A percentile compares a stretch with the other conserved stretches of the same genome.
Conservation (phyloP, 495 filamentous ascomycete genomes). For the Podospora pseudoanserina region DNA sequence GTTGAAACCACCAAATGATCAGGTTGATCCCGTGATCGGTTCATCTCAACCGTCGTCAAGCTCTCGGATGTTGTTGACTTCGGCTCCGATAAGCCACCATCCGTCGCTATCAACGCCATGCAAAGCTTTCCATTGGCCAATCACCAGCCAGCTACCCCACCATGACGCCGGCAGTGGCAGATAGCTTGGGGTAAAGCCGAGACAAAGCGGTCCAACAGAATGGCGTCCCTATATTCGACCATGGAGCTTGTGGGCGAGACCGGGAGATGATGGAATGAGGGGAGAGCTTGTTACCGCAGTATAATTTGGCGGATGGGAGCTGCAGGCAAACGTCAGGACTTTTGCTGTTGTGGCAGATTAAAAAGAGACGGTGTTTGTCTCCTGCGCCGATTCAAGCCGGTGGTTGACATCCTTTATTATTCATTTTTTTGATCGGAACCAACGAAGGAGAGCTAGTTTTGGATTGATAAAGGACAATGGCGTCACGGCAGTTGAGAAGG, state of each 20-base stretch:
- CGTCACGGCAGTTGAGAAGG: constrained; percentile 20
- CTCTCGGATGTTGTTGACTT: neutral
- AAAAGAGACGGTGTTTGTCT: neutral
- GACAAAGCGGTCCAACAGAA: constrained; percentile 27
- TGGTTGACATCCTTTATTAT: neutral
- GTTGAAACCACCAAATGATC: neutral
- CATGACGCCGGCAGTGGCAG: constrained; percentile 12
- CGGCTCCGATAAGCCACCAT: neutral
- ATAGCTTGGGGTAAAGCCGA: constrained; percentile 26
- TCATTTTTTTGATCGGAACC: constrained; percentile 13
- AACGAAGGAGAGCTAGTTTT: neutral
- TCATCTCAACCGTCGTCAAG: neutral
- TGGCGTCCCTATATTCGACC: neutral
- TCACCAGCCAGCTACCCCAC: constrained; percentile 8
- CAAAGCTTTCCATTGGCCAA: constrained; percentile 23
- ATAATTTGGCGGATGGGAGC: constrained; percentile 11
- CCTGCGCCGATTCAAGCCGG: constrained; percentile 19
- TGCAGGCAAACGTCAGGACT: neutral
- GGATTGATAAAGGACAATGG: constrained; percentile 15
- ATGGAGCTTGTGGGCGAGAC: neutral
- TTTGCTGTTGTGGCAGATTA: neutral
- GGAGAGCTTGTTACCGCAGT: neutral
- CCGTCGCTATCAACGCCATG: neutral
- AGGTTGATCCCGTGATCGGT: neutral
- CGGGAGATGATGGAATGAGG: constrained; percentile 14